Conservation (phyloP, 129 eudicot genomes). For the Helianthus tuberosus region DNA sequence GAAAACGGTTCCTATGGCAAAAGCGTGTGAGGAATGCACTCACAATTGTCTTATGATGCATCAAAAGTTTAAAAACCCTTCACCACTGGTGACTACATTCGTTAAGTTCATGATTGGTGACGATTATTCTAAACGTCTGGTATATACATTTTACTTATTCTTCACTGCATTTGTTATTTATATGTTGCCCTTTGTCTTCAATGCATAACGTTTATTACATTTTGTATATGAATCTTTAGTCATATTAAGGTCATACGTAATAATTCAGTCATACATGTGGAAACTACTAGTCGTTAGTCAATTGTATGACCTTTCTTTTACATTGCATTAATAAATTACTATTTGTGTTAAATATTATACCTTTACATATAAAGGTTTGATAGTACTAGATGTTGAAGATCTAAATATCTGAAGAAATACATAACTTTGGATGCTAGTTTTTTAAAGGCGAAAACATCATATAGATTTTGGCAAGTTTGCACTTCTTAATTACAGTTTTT, state of each 20-base stretch:
- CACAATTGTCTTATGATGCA: conserved; percentile 44
- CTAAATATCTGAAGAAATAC: neutral
- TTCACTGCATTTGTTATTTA: conserved; percentile 10
- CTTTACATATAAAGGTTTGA: neutral
- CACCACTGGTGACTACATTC: conserved; percentile 40
- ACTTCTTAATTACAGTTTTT: neutral
- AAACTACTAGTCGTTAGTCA: neutral
- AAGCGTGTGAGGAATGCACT: conserved; percentile 66
- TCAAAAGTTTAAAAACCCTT: conserved; percentile 31
- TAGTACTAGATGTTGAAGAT: neutral
- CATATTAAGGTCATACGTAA: neutral
- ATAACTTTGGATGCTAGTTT: neutral
- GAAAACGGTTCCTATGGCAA: conserved; percentile 23
- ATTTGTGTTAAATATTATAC: neutral
- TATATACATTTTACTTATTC: conserved; percentile 24
- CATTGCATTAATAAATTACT: neutral
- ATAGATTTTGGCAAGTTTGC: neutral
- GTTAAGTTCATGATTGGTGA: conserved; percentile 53
- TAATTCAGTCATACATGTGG: neutral
- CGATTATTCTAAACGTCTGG: conserved; percentile 42
- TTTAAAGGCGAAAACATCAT: neutral
- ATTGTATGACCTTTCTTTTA: neutral
- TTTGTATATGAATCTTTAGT: neutral
- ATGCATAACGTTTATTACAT: neutral
- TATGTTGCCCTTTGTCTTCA: neutral